Base-by-base conservation (phyloP, 805 yeast genomes). In the Blastobotrys muscicola region DNA sequence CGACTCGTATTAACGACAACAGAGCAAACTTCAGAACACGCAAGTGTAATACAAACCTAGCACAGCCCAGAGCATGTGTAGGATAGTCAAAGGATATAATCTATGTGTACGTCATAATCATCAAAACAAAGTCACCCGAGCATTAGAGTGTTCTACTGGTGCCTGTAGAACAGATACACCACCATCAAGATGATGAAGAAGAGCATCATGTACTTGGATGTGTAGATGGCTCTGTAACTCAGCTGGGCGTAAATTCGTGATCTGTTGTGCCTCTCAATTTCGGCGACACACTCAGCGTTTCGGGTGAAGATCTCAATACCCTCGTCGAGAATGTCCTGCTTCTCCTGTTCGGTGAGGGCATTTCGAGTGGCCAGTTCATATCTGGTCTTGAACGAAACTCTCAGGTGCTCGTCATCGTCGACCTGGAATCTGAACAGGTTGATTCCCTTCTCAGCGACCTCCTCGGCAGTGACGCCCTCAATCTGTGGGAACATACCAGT, bases 301-400 rank as follows among this genome's bases (percentile, higher is more conserved):
- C 79, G 76, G 44, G 68, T 67, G 59, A 82, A 85, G 38, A 84
- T 77, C 49, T 71, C 75, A 54, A 72, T 68, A 8, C 87, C 68
- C 56, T 83, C 90, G 30, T 75, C 73, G 38, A 85, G 78, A 49
- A 85, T 72, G 44, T 80, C 83, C 44, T 67, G 60, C 65, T 85
- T 85, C 62, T 85, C 83, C 33, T 65, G 65, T 61, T 85, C 94
- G 2, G 81, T 71, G 48, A 85, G 68, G n/a, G 64, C 66, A 51
- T 78, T 74, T 56, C 94, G 73, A 3, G 95, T 85, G 38, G 76
- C 76, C 44, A 84, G 65, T 65, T 85, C 94, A 61, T 80, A 85
- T 52, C 81, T 83, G 52, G 82, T 71, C 65, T 84, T 85, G 66
- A 80, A 85, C 29, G 67, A 59, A 39, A 77, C 62, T 58, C 92